These are phyloP conservation scores for Diaporthe vexans DNA, from an alignment of 2,329 filamentous ascomycete species.

Conservation along the genomic window DNA sequence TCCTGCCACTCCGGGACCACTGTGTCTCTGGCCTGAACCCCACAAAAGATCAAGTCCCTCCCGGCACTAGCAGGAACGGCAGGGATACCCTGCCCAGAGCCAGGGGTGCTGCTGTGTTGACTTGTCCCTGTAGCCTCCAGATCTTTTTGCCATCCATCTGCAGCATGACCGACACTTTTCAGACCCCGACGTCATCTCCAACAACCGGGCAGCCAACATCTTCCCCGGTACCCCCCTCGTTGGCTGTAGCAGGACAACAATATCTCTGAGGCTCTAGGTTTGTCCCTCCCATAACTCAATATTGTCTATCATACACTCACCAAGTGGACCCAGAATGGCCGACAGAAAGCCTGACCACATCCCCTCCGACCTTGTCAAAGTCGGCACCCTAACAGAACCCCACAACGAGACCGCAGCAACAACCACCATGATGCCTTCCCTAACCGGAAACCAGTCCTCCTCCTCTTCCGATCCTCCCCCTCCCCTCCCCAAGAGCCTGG, in stretches of 20 bases:
- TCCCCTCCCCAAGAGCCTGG: slow-evolving; percentile 35
- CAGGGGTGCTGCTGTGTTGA: not conserved
- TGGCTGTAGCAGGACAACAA: not conserved
- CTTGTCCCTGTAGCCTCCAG: not conserved
- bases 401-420: not conserved
- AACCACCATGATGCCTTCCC: not conserved
- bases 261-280: slow-evolving; percentile 5
- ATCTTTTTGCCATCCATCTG: slow-evolving; percentile 6
- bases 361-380: slow-evolving; percentile 1
- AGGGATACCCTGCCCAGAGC: not conserved
- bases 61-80: not conserved
- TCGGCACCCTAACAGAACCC: not conserved
- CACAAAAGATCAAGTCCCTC: not conserved
- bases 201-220: slow-evolving; percentile 4
- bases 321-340: slow-evolving; percentile 11
- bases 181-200: slow-evolving; percentile 19
- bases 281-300: not conserved
- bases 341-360: slow-evolving; percentile 17
- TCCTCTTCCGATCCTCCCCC: slow-evolving; percentile 33
- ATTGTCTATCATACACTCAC: not conserved
- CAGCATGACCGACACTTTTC: not conserved
- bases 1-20: not conserved
- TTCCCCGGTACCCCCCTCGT: not conserved
- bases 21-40: not conserved
- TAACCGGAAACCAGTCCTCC: not conserved